Evolutionary conservation across 2,329 filamentous ascomycete genomes (phyloP), one percentile per base, ranked within the genome.

Genomic region (Cytospora paraplurivora): DNA sequence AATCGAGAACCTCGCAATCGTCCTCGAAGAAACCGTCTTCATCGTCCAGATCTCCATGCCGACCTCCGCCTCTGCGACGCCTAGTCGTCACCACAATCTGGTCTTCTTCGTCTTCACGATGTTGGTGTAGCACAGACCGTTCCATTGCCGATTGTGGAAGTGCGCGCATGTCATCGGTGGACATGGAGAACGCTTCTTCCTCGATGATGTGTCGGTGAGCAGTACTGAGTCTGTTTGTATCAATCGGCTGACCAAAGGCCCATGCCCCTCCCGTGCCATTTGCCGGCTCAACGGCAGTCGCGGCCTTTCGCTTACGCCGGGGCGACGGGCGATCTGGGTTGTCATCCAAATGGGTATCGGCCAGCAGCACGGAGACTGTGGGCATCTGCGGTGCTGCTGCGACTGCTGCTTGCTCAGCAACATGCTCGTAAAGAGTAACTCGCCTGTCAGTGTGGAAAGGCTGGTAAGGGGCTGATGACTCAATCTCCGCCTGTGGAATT

Each of bases 391-490:
- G 50, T 13, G 53, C 10, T 67, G 67, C 33, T 33, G 56, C 52
- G 56, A 57, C 44, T 64, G 62, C 33, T 37, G 56, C 47, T 51
- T 56, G 52, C 15, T 62, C 59, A 19, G 70, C 67, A 41, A 72
- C 76, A 72, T 89, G 91, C 50, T 92, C 84, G 68, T 88, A 90
- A 34, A 97, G 80, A n/a, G 83, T 86, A 52, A 98, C 91, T 3
- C 94, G 87, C 61, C 87, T 85, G 72, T 98, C 93, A 0, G 93
- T 95, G 74, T 98, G 94, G 78, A 98, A 97, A 1, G 95, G 94
- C 71, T 97, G 93, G 71, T 97, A 98, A 2, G 94, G 92, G 5
- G 93, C 91, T 72, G 94, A 97, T 1, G 94, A 97, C 73, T 99
- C 95, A 68, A 97, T 96, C 78, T 97, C 93, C 7, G 92, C 92